Conservation (phyloP, 768 basidiomycete genomes). For the Termitomyces sp. region DNA sequence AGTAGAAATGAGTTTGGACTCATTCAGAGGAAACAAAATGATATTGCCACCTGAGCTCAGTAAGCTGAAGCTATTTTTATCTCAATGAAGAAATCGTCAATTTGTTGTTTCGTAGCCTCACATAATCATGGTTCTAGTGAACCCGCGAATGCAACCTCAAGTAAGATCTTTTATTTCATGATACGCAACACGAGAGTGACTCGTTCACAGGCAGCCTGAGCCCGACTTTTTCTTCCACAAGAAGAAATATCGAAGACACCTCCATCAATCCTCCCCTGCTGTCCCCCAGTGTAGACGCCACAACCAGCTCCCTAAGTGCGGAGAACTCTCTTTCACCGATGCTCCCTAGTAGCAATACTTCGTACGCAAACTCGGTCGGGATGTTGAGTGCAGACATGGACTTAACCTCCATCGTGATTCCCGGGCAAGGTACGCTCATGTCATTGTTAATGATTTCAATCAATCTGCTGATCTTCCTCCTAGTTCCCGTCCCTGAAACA, state of each 20-base stretch:
- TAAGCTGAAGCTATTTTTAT: neutral
- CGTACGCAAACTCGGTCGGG: neutral
- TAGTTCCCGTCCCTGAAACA: neutral
- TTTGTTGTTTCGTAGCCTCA: no score
- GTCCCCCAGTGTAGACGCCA: no score
- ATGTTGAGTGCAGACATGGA: neutral
- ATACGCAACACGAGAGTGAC: neutral
- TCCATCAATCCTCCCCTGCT: no score
- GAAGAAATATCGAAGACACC: no score
- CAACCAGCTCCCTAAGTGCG: no score
- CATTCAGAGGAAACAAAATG: neutral
- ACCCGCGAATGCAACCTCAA: no score
- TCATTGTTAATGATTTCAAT: neutral
- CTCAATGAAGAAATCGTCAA: neutral
- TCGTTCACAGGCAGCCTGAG: neutral
- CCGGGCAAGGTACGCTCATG: neutral
- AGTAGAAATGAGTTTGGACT: no score
- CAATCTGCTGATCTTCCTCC: neutral
- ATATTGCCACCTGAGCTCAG: neutral
- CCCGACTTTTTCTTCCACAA: neutral
- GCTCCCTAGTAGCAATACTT: neutral
- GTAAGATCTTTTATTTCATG: no score
- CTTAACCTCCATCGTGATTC: no score
- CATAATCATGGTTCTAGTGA: no score
- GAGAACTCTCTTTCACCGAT: neutral